Evolutionary conservation across 352 stramenopile species (phyloP), one percentile per base, ranked within the genome.

Genomic region (Phytophthora constricta): DNA sequence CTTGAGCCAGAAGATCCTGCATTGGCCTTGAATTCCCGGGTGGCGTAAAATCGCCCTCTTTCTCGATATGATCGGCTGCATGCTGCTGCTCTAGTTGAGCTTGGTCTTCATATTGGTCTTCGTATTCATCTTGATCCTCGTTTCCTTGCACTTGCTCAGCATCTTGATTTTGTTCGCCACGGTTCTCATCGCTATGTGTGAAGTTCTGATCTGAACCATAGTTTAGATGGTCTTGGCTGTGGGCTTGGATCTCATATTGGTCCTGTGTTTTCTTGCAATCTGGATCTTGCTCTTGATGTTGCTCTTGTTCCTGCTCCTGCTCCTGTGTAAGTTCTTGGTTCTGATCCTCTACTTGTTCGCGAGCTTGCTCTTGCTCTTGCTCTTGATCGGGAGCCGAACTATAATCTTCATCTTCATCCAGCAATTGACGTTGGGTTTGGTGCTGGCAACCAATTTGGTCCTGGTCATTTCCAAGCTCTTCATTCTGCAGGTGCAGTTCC

Each of bases 91-190:
- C 39, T 61, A 25, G 26, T 22, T 52, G 31, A 39, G 10, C 13
- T 2, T 56, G 23, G 22, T 31, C 17, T 50, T 34, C 31, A 37
- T 37, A 37, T 37, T 25, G 54, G 8, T 39, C 62, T 52, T 64
- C 68, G 26, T 61, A 64, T 23, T 69, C 42, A 41, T 65, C 52
- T 25, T 72, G 23, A 23, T 69, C 65, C 11, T 54, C 42, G 31
- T 11, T 37, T 20, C 56, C 54, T 39, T 70, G 26, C 3, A n/a
- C 33, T 13, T 47, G 19, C 26, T 43, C 48, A 33, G 14, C 25
- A 9, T 55, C 25, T 22, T 55, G 48, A 5, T 11, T n/a, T 17
- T 62, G 33, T 25, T 60, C 31, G 33, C 65, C 7, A 3, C 34
- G 13, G 3, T 51, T 55, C 4, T 65, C 31, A 7, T 31, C 52